Evolutionary conservation across 108 stramenopile genomes (phyloP).

Genomic region (Pseudonitzschia delicatissima): DNA sequence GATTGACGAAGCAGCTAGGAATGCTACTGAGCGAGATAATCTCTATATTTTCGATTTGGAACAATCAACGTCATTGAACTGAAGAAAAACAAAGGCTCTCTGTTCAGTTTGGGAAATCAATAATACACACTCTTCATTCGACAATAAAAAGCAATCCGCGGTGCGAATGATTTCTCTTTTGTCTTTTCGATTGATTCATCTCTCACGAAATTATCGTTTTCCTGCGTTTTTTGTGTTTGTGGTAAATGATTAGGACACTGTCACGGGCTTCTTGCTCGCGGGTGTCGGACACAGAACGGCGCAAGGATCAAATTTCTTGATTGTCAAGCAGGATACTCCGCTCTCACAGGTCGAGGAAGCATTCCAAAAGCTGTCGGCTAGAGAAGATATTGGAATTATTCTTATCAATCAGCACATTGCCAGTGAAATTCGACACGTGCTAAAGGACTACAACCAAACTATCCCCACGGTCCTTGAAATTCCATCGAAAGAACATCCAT

Average conservation of each 20-base stretch:
- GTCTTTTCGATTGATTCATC: too few relatives aligned
- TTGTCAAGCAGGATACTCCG: constrained; percentile 88
- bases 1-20: too few relatives aligned
- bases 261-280: constrained; percentile 96
- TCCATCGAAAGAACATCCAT: constrained; percentile 96
- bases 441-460: constrained; percentile 92
- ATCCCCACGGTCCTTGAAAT: constrained; percentile 99
- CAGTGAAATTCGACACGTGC: constrained; percentile 93
- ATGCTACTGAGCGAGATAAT: too few relatives aligned
- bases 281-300: constrained; percentile 96
- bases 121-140: too few relatives aligned
- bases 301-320: constrained; percentile 93
- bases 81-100: too few relatives aligned
- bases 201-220: too few relatives aligned
- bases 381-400: constrained; percentile 95
- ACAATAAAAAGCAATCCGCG: too few relatives aligned
- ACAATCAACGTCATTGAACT: too few relatives aligned
- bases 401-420: constrained; percentile 98
- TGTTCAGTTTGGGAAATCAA: too few relatives aligned
- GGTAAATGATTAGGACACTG: constrained; percentile 83
- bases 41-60: too few relatives aligned
- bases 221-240: not conserved
- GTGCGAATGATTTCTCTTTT: too few relatives aligned
- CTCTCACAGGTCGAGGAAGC: constrained; percentile 72
- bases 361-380: constrained; percentile 72